Evolutionary conservation across 768 basidiomycete genomes (phyloP).

Genomic region (Lepiota venenata): DNA sequence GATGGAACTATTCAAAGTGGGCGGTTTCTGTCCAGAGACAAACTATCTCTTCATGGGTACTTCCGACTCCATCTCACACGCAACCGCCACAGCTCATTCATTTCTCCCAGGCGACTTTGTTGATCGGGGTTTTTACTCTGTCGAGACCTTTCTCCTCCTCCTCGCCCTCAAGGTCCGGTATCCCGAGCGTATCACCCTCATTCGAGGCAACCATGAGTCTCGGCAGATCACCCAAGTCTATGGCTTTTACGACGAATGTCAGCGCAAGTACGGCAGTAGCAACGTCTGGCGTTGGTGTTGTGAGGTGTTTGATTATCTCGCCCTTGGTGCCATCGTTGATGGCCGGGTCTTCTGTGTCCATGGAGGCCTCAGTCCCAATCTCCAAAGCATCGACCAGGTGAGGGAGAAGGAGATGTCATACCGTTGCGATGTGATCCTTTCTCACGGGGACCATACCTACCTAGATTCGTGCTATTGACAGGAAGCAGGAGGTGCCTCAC

Average conservation of each 20-base stretch:
- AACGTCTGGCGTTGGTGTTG: slow-evolving; percentile 99
- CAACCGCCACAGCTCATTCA: slow-evolving; percentile 2
- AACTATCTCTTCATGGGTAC: slow-evolving; percentile 96
- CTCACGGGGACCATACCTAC: slow-evolving; percentile 8
- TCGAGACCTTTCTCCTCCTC: slow-evolving; percentile 93
- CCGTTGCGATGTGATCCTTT: slow-evolving; percentile 8
- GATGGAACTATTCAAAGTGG: slow-evolving; percentile 92
- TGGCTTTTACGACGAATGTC: slow-evolving; percentile 95
- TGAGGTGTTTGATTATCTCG: slow-evolving; percentile 97
- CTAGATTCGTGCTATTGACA: slow-evolving; percentile 90
- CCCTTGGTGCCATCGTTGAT: slow-evolving; percentile 94
- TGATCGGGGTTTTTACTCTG: slow-evolving; percentile 95
- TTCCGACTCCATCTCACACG: slow-evolving; percentile 21
- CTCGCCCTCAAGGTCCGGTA: slow-evolving; percentile 96
- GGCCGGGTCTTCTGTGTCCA: slow-evolving; percentile 97
- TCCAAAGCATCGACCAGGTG: slow-evolving; percentile 88
- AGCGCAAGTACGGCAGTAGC: slow-evolving; percentile 88
- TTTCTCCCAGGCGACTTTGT: slow-evolving; percentile 83
- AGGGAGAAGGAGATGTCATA: slow-evolving; percentile 17
- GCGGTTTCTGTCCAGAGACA: slow-evolving; percentile 89
- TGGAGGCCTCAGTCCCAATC: slow-evolving; percentile 89
- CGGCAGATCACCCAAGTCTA: slow-evolving; percentile 97
- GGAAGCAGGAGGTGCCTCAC: slow-evolving; percentile 97
- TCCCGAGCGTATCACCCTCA: slow-evolving; percentile 95
- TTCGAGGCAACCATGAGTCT: slow-evolving; percentile 97